Evolutionary conservation across 805 yeast species (phyloP).

Genomic region (Barnettozyma botsteinii): DNA sequence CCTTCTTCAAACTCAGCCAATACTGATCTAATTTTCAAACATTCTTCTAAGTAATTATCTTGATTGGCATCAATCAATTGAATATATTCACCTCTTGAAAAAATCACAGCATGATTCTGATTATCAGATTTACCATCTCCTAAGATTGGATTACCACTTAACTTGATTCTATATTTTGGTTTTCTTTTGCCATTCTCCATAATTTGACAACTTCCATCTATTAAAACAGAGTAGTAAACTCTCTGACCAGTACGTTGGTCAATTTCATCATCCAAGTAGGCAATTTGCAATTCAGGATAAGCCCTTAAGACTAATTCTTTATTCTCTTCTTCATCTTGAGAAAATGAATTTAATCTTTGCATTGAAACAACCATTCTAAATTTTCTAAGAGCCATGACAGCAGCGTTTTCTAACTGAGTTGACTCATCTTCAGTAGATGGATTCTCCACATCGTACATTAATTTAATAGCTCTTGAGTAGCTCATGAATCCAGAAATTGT

Average conservation of each 20-base stretch:
- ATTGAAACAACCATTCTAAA: slow-evolving; percentile 60
- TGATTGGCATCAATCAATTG: slow-evolving; percentile 82
- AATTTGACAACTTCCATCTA: slow-evolving; percentile 66
- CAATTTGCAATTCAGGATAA: slow-evolving; percentile 62
- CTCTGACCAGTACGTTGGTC: slow-evolving; percentile 31
- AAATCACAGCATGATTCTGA: slow-evolving; percentile 70
- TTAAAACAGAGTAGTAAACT: slow-evolving; percentile 54
- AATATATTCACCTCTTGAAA: slow-evolving; percentile 74
- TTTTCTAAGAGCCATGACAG: slow-evolving; percentile 54
- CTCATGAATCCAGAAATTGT: slow-evolving; percentile 73
- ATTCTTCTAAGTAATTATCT: slow-evolving; percentile 77
- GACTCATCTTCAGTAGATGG: slow-evolving; percentile 32
- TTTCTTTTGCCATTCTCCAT: slow-evolving; percentile 50
- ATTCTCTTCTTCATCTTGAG: slow-evolving; percentile 51
- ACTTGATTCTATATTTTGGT: slow-evolving; percentile 57
- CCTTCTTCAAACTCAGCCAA: slow-evolving; percentile 71
- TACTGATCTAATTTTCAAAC: slow-evolving; percentile 66
- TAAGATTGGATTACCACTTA: slow-evolving; percentile 76
- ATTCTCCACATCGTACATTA: slow-evolving; percentile 56
- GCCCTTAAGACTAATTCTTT: slow-evolving; percentile 56
- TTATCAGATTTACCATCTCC: slow-evolving; percentile 87
- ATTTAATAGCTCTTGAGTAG: slow-evolving; percentile 59
- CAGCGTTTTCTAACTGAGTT: slow-evolving; percentile 38
- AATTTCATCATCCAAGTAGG: slow-evolving; percentile 51
- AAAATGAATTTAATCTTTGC: slow-evolving; percentile 53